A percentile compares a stretch with the other conserved stretches of the same genome.
phyloP scores from a whole-genome alignment of 2,329 filamentous ascomycete species.

The Xylariaceae sp. region DNA sequence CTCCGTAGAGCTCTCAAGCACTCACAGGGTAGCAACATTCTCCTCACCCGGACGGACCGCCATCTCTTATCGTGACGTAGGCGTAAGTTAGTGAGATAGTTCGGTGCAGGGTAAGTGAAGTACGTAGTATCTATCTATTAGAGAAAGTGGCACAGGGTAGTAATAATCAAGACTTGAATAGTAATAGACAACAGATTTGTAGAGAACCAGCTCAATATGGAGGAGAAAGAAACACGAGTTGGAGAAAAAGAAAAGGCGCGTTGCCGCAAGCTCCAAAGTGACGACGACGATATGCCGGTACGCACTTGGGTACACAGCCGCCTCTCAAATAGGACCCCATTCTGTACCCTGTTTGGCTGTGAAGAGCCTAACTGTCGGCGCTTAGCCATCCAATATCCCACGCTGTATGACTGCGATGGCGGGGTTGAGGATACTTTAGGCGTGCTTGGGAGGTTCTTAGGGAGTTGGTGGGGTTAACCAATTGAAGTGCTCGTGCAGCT shows the following conservation, averaged over 20 bases:
- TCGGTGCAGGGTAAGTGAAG: not conserved
- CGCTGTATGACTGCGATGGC: conserved; percentile 31
- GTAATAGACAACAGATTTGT: not conserved
- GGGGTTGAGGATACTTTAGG: conserved; percentile 29
- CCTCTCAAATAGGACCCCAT: conserved; percentile 15
- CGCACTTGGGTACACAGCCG: conserved; percentile 7
- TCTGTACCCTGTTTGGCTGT: conserved; percentile 1
- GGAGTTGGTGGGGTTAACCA: conserved; percentile 10
- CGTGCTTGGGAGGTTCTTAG: not conserved
- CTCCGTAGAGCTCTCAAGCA: conserved; percentile 19
- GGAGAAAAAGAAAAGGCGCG: conserved; percentile 8
- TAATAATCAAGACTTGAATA: not conserved
- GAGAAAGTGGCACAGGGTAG: not conserved
- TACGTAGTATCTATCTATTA: not conserved
- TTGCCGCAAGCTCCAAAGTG: conserved; percentile 10
- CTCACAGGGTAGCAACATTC: conserved; percentile 54
- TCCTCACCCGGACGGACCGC: conserved; percentile 53
- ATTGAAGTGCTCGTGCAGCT: conserved; percentile 3
- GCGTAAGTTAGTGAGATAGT: not conserved
- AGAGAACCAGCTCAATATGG: conserved; percentile 27
- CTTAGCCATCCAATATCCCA: conserved; percentile 39
- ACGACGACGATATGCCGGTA: conserved; percentile 9
- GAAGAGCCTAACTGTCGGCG: conserved; percentile 30
- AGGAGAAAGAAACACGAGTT: conserved; percentile 9
- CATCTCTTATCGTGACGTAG: conserved; percentile 41